These are phyloP conservation scores for Debaryomyces hansenii DNA, from an alignment of 805 yeast genomes.

Conservation along the genomic window DNA sequence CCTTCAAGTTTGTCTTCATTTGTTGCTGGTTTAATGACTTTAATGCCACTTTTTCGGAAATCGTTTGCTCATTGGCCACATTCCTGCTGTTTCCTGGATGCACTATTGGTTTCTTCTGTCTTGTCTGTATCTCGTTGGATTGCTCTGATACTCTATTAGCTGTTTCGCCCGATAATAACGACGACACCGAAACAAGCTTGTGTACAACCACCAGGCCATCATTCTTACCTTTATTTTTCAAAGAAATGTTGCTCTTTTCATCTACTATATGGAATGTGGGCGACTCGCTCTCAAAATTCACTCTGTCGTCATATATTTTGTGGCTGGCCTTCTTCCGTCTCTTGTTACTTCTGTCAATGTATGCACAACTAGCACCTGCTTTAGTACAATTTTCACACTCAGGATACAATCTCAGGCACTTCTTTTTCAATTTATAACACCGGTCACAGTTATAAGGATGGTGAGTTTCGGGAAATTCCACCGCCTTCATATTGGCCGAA, in stretches of 20 bases:
- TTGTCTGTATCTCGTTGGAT: neutral
- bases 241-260: neutral
- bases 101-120: neutral
- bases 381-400: slow-evolving; percentile 37
- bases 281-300: neutral
- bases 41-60: neutral
- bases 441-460: slow-evolving; percentile 39
- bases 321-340: slow-evolving; percentile 16
- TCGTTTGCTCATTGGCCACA: slow-evolving; percentile 6
- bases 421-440: slow-evolving; percentile 43
- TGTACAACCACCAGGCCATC: slow-evolving; percentile 12
- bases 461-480: slow-evolving; percentile 20
- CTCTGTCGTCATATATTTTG: slow-evolving; percentile 2
- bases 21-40: neutral
- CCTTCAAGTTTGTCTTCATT: slow-evolving; percentile 13
- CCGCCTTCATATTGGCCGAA: neutral
- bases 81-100: neutral
- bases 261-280: slow-evolving; percentile 3
- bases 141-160: neutral
- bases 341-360: slow-evolving; percentile 31
- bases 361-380: slow-evolving; percentile 37
- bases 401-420: slow-evolving; percentile 40
- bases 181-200: slow-evolving; percentile 22
- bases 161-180: slow-evolving; percentile 17
- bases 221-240: neutral